Evolutionary conservation across 495 filamentous ascomycete species (phyloP), one percentile per base, ranked within the genome.

Genomic region (Penicillium lagena): DNA sequence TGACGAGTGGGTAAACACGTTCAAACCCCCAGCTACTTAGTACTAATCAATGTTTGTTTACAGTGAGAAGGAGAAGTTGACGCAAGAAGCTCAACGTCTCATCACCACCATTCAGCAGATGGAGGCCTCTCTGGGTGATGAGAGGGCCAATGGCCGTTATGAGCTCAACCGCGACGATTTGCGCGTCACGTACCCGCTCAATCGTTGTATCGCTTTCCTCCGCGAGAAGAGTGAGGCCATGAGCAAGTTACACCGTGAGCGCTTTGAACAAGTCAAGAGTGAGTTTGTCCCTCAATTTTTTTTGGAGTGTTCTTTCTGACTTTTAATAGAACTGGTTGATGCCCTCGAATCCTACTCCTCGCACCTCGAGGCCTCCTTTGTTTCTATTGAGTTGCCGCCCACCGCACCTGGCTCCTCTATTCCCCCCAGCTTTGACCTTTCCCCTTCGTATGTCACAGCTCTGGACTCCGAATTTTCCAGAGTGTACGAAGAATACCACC

Each of bases 251-350:
- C 90, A 97, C 64, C 77, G 79, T 28, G 89, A 96, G 66, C 81
- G 91, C 41, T 96, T 87, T 49, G 89, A 96, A 54, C 87, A 96
- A 66, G 87, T 96, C 41, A 91, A 87, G 67, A 95, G 90, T 96
- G 69, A 60, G 83, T 63, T n/a, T 13, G 5, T 8, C 5, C 10
- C 15, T 13, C 9, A 14, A 15, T 12, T 4, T 12, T 14, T 13
- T 6, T 38, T 12, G n/a, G 35, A 29, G 40, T 3, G 12, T 29
- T 29, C 37, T 36, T 28, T 40, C 14, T 40, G 47, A 75, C 43
- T 14, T 7, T 12, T 9, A 9, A 14, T 54, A 96, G 90, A 95
- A 73, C 81, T 99, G 46, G 88, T 88, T 9, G 81, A 91, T 62
- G 91, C 90, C 2, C 83, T 99, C 11, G 84, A 96, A 59, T 95